These are phyloP conservation scores for Cicer cuneatum DNA, from an alignment of 306 rosid genomes.

Conservation along the genomic window DNA sequence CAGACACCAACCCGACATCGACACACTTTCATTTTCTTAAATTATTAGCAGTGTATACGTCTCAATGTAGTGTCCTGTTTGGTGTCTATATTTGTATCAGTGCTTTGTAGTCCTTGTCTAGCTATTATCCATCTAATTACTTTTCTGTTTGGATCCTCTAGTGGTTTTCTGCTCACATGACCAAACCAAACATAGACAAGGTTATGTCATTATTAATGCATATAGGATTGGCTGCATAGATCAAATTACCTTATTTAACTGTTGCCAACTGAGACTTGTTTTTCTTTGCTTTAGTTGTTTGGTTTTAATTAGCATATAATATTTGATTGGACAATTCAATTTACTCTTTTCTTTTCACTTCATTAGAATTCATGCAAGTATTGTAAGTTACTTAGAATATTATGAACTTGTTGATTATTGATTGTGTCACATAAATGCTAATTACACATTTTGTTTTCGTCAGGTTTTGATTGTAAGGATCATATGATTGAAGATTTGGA, in stretches of 20 bases:
- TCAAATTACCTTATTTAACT: neutral
- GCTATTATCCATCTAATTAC: neutral
- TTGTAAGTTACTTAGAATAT: conserved; percentile 18
- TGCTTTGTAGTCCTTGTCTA: neutral
- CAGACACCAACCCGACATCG: no score
- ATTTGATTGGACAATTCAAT: neutral
- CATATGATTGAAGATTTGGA: conserved; percentile 40
- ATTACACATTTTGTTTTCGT: conserved; percentile 43
- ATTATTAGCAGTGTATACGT: no score
- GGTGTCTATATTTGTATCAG: no score
- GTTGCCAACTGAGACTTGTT: neutral
- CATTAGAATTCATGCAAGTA: conserved; percentile 21
- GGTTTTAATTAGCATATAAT: neutral
- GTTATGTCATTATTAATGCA: neutral
- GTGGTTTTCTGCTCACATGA: neutral
- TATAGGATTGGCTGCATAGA: neutral
- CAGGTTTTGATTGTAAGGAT: conserved; percentile 42
- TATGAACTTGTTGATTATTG: conserved; percentile 36
- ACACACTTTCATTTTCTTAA: no score
- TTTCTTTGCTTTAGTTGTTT: neutral
- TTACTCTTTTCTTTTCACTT: neutral
- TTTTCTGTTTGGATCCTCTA: conserved; percentile 1
- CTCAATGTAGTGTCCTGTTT: no score
- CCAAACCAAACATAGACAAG: neutral
- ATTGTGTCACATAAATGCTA: conserved; percentile 7